Conservation (phyloP, 768 basidiomycete species). For the Strobilomyces dryophilus region DNA sequence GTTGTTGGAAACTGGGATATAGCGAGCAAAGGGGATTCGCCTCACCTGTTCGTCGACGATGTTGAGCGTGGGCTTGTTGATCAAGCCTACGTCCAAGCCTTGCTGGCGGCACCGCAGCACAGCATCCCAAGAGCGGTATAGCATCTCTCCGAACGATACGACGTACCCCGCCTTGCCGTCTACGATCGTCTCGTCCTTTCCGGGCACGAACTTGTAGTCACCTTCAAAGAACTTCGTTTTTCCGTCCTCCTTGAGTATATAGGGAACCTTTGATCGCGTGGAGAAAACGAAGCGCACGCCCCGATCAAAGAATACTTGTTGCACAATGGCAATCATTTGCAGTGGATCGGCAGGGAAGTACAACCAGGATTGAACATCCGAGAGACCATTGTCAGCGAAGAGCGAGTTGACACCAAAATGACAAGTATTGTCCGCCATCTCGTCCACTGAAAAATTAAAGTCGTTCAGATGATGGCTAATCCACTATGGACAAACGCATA, state of each 20-base stretch:
- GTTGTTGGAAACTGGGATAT: neutral
- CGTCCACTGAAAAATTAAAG: conserved; percentile 46
- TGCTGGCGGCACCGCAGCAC: conserved; percentile 67
- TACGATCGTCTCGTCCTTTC: conserved; percentile 77
- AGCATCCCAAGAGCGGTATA: conserved; percentile 81
- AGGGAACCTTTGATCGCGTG: conserved; percentile 86
- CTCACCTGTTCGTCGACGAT: conserved; percentile 74
- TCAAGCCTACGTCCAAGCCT: conserved; percentile 76
- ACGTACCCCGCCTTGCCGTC: conserved; percentile 81
- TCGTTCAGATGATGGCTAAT: neutral
- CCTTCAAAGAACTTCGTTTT: conserved; percentile 60
- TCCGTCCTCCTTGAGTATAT: conserved; percentile 75
- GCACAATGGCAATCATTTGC: conserved; percentile 76
- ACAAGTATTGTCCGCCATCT: conserved; percentile 60
- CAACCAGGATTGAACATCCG: conserved; percentile 71
- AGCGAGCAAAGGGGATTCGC: conserved; percentile 6
- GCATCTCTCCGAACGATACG: conserved; percentile 83
- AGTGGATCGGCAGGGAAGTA: conserved; percentile 86
- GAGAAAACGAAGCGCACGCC: conserved; percentile 87
- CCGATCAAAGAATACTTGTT: conserved; percentile 76
- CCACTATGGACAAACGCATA: conserved; percentile 2
- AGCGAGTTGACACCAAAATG: conserved; percentile 80
- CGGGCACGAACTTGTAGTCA: conserved; percentile 75
- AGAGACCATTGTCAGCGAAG: conserved; percentile 85
- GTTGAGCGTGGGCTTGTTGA: conserved; percentile 85